Base-by-base conservation (phyloP, 139 green algal genomes). In the Chlamydomonas asymmetrica region DNA sequence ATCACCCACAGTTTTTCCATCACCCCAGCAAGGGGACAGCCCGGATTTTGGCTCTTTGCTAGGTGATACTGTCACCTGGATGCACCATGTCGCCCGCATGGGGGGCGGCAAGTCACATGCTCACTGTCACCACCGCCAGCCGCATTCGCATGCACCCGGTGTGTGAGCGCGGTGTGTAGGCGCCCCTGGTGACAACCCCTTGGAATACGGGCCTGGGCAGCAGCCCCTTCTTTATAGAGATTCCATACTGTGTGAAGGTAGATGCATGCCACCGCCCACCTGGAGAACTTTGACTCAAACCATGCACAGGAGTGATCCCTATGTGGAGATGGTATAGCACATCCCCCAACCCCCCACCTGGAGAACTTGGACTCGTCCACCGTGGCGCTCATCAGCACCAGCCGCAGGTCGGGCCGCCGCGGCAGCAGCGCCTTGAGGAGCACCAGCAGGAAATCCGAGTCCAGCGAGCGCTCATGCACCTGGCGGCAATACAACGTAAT, bases 311-410 rank as follows among this genome's bases (percentile, higher is more conserved):
- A 72, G 38, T 25, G 40, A 39, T 10, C 38, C 23, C 32, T 60
- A 22, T 43, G 25, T 22, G 25, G 25, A 64, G 9, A 35, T 9
- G 57, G 27, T 56, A 40, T 39, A 40, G 35, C 3, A 3, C 35
- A 5, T 45, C 32, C 10, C 3, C 2, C 54, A 34, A 27, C 31
- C 25, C 56, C 80, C 40, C 81, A 88, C 25, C 76, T 27, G 45
- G 37, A 60, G 39, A 82, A 75, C 16, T 41, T 34, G 5, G 29
- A 6, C 27, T 57, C 54, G 71, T 79, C 73, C 18, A 97, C 82
- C 5, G 93, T 98, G 32, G 93, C 93, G 7, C 76, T 91, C 93
- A 98, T 98, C 29, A 98, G 88, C 37, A 97, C 71, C 10, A 97
- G 62, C 18, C 85, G 81, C 68, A 97, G 76, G 62, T 88, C 45